Evolutionary conservation across 75 land plant genomes (phyloP).

Genomic region (Gnetum montanum): DNA sequence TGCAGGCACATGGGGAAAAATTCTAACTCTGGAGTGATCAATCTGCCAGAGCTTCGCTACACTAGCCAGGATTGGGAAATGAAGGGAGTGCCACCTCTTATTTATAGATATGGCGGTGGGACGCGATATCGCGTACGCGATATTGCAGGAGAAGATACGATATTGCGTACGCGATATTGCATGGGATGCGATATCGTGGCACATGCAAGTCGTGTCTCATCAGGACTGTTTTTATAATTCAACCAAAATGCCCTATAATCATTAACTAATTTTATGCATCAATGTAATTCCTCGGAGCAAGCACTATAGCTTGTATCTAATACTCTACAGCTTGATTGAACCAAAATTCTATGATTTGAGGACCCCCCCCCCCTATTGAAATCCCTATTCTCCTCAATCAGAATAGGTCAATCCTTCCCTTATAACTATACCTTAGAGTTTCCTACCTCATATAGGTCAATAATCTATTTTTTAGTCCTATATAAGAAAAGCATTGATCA

Average conservation of each 20-base stretch:
- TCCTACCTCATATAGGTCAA: slow-evolving; percentile 16
- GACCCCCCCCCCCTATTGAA: slow-evolving; percentile 7
- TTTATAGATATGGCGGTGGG: too few relatives aligned
- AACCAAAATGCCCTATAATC: neutral
- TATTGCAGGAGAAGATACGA: too few relatives aligned
- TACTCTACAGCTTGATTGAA: slow-evolving; percentile 18
- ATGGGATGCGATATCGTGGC: too few relatives aligned
- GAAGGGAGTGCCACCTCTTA: too few relatives aligned
- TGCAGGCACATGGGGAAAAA: too few relatives aligned
- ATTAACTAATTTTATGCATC: neutral
- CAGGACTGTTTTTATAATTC: too few relatives aligned
- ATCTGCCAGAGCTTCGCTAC: too few relatives aligned
- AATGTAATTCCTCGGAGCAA: slow-evolving; percentile 2
- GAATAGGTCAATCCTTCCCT: slow-evolving; percentile 13
- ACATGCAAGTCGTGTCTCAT: too few relatives aligned
- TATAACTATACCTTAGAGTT: slow-evolving; percentile 21
- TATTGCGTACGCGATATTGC: too few relatives aligned
- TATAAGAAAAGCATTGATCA: neutral
- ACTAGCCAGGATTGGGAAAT: too few relatives aligned
- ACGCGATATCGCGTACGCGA: too few relatives aligned
- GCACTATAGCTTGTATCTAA: slow-evolving; percentile 21
- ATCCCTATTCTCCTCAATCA: slow-evolving; percentile 11
- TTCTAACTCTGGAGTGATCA: too few relatives aligned
- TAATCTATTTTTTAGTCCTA: slow-evolving; percentile 5
- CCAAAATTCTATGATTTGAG: slow-evolving; percentile 16